Evolutionary conservation across 192 early-diverging fungal species (phyloP).

Genomic region (Podila clonocystis): DNA sequence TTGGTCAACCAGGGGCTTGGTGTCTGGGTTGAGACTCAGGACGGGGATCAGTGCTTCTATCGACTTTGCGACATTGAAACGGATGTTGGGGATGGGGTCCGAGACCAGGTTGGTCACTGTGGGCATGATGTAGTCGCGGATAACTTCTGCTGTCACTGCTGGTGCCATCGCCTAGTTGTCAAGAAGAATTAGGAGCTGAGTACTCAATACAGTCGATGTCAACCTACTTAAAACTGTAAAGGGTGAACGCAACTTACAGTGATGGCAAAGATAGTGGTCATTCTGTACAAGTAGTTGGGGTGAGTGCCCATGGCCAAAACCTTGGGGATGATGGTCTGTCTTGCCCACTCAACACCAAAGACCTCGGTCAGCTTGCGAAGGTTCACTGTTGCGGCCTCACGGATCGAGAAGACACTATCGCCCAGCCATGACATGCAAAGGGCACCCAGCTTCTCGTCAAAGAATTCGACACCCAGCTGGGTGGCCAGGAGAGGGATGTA

Average conservation of each 20-base stretch:
- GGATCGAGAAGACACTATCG: conserved; percentile 96
- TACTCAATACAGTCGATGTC: background rate
- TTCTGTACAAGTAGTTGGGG: conserved; percentile 96
- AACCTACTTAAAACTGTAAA: background rate
- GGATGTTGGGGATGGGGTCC: conserved; percentile 99
- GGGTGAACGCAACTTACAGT: conserved; percentile 64
- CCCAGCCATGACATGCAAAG: conserved; percentile 99
- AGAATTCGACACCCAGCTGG: conserved; percentile 96
- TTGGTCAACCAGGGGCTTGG: conserved; percentile 67
- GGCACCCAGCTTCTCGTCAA: conserved; percentile 93
- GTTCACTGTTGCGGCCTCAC: conserved; percentile 96
- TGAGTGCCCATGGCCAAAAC: conserved; percentile 89
- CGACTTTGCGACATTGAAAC: conserved; percentile 99
- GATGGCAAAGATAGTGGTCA: conserved; percentile 98
- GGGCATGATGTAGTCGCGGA: conserved; percentile 91
- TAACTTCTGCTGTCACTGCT: conserved; percentile 86
- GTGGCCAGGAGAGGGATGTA: conserved; percentile 97
- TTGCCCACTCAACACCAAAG: conserved; percentile 99
- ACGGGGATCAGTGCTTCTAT: conserved; percentile 86
- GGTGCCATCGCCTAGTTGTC: conserved; percentile 80
- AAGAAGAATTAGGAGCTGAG: background rate
- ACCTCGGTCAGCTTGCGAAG: conserved; percentile 96
- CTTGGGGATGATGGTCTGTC: conserved; percentile 93
- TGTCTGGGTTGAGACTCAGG: conserved; percentile 72
- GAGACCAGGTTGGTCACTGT: conserved; percentile 82